A percentile compares a stretch with the other conserved stretches of the same genome.
These are phyloP conservation scores for Nemania serpens DNA, from an alignment of 2,329 filamentous ascomycete species.

Conservation along the genomic window DNA sequence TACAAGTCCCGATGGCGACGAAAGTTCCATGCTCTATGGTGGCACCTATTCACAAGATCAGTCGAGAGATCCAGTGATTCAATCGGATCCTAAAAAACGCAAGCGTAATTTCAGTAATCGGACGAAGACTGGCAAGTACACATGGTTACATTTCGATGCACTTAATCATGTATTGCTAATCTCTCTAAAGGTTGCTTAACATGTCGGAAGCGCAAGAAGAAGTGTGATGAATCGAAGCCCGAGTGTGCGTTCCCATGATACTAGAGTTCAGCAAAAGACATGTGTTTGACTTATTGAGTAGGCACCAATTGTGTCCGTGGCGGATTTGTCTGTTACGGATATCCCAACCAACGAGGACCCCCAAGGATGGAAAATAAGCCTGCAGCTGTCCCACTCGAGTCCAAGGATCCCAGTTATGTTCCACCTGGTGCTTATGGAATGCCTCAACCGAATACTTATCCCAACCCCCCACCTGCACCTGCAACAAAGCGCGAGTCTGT, in stretches of 20 bases:
- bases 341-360: conserved; percentile 81
- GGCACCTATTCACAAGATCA: conserved; percentile 53
- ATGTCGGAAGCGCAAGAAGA: conserved; percentile 92
- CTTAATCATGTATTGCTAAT: conserved; percentile 10
- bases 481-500: conserved; percentile 59
- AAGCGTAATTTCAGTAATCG: conserved; percentile 90
- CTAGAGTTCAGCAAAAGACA: not conserved
- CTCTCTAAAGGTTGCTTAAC: conserved; percentile 68
- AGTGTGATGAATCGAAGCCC: conserved; percentile 93
- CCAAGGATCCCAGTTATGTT: conserved; percentile 73
- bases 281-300: conserved; percentile 44
- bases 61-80: conserved; percentile 53
- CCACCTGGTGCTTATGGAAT: conserved; percentile 66
- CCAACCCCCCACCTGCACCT: conserved; percentile 40
- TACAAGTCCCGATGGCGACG: conserved; percentile 60
- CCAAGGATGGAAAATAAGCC: conserved; percentile 75
- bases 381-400: conserved; percentile 75
- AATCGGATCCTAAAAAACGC: conserved; percentile 69
- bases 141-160: conserved; percentile 16
- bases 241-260: conserved; percentile 69
- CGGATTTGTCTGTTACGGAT: conserved; percentile 89
- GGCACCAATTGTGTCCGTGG: conserved; percentile 90
- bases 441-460: conserved; percentile 49
- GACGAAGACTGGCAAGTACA: conserved; percentile 71
- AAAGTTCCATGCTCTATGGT: conserved; percentile 49